Evolutionary conservation across 768 basidiomycete species (phyloP), one percentile per base, ranked within the genome.

Genomic region (Pulveroboletus sp.): DNA sequence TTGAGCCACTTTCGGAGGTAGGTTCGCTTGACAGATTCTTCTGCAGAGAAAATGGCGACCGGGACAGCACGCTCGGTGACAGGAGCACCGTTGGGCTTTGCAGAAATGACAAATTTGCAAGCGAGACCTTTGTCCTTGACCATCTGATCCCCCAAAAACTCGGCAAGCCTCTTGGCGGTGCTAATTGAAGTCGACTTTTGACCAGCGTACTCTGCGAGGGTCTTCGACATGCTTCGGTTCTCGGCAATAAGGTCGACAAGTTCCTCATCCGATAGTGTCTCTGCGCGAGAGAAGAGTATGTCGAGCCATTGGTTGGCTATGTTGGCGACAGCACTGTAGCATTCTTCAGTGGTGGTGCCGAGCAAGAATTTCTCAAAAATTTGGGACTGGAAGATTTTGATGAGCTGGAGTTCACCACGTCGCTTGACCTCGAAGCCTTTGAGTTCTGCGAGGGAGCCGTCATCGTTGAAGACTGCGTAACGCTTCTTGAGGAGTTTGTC

Each of bases 381-480:
- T 61, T 95, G 91, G 2, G 92, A 90, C 65, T 99, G 97, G 79
- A 99, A 99, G 57, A 94, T 95, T 72, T 99, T 99, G 84, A 99
- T 94, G 61, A 98, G 82, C 64, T 98, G 95, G 32, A 98, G 76
- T 66, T 99, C 97, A 32, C 94, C 97, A 47, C 97, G 83, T 47
- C 97, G 87, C 69, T 99, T 99, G 56, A 98, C 93, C 67, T 98
- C 97, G 72, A 99, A 99, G 0, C 97, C 97, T 66, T 99, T 98
- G 66, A 99, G 73, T 67, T 99, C 97, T 8, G 97, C 97, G n/a
- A 99, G 78, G 14, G 87, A 87, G 1, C 95, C 94, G 59, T 99
- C 95, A 53, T 94, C 92, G 59, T 98, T 95, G 74, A 98, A 98
- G 9, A 99, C 97, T 6, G 97, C 97, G 60, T 98, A 99, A 42